Conservation (phyloP, 2,329 filamentous ascomycete genomes). For the Leptographium galeiforme region DNA sequence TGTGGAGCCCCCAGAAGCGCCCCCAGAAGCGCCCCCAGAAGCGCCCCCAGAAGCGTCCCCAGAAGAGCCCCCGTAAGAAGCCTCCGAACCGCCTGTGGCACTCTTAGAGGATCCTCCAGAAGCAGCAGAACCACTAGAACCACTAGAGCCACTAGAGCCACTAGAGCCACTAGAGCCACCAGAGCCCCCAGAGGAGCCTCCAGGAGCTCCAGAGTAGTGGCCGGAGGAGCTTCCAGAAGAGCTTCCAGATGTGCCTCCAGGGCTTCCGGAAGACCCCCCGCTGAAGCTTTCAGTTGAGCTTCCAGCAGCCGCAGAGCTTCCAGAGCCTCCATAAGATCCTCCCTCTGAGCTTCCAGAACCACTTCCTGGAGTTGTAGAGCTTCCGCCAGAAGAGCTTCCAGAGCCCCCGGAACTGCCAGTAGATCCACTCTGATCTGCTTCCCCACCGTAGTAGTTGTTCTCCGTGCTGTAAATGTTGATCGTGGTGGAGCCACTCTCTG, state of each 20-base stretch:
- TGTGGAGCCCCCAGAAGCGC: background rate
- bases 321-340: background rate
- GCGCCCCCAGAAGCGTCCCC: background rate
- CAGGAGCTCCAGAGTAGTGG: background rate
- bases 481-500: background rate
- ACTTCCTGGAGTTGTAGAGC: background rate
- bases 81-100: background rate
- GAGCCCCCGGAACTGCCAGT: background rate
- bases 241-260: background rate
- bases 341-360: background rate
- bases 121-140: background rate
- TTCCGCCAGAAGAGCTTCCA: background rate
- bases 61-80: background rate
- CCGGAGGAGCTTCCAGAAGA: background rate
- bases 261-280: background rate
- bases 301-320: background rate
- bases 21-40: background rate
- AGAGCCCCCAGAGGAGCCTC: background rate
- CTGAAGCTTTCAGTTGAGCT: too few relatives aligned
- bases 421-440: background rate
- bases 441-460: conserved; percentile 3
- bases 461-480: conserved; percentile 3
- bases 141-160: background rate
- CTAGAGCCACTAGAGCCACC: background rate
- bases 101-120: background rate